phyloP scores from a whole-genome alignment of 176 grass and related monocot species.

The Ensete ventricosum region DNA sequence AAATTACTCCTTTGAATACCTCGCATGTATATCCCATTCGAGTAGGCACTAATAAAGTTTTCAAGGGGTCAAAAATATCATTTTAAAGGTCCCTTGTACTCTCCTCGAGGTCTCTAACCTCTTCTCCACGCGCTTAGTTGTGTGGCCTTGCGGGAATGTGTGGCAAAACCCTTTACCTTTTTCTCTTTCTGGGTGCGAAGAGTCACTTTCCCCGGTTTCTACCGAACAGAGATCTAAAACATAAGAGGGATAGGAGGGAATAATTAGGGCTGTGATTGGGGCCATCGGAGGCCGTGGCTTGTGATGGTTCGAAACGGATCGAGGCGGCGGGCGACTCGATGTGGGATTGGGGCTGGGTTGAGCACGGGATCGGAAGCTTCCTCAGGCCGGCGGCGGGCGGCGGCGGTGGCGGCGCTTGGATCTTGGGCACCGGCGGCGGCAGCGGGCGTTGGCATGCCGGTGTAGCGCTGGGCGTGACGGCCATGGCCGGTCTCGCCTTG shows the following conservation, averaged over 20 bases:
- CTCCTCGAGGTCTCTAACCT: no score
- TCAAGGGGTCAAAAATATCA: no score
- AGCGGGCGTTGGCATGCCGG: constrained; percentile 15
- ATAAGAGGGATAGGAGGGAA: neutral
- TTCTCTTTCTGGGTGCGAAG: no score
- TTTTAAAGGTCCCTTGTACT: no score
- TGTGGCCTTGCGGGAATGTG: no score
- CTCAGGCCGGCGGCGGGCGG: constrained; percentile 1
- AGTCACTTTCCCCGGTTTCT: neutral
- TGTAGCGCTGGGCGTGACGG: constrained; percentile 23
- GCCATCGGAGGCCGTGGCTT: neutral
- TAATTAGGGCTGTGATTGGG: neutral
- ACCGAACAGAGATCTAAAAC: neutral
- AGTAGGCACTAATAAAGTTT: no score
- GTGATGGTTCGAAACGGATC: neutral
- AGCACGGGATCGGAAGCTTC: constrained; percentile 7
- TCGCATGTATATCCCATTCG: no score
- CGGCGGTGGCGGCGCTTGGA: constrained; percentile 5
- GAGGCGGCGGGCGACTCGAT: constrained; percentile 9
- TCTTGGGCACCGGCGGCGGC: constrained; percentile 1
- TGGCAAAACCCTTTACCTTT: no score
- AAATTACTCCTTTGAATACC: no score
- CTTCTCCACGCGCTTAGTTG: no score
- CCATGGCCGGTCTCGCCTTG: constrained; percentile 22
- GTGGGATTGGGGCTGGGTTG: constrained; percentile 10